Base-by-base conservation (phyloP, 225 moss, liverwort and hornwort species). In the Climacium dendroides region DNA sequence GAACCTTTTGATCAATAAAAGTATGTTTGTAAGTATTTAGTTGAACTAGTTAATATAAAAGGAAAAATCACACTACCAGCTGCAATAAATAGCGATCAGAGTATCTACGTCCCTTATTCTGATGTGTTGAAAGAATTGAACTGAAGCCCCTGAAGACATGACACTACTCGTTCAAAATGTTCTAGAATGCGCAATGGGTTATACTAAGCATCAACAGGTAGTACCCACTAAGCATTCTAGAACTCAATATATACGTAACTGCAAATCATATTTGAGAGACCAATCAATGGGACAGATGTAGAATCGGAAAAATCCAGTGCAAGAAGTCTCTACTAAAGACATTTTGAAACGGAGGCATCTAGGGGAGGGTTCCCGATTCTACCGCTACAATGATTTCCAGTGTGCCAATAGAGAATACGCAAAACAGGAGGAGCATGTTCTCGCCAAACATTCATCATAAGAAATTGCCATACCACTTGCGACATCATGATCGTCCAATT, bases 1-100 rank as follows among this genome's bases (percentile, higher is more conserved):
- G 97, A 86, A 97, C 97, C 97, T 97, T 60, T 88, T 83, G 14
- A 64, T 85, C 88, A 89, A 89, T 29, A 82, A 73, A 67, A 74
- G 29, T 39, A 43, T 76, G 52, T 50, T 53, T 16, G 63, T 85
- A 43, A 88, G 78, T 83, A 48, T 4, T 53, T 13, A 35, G 19
- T 48, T 48, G 5, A 89, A 71, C 28, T 23, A 58, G 25, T 55
- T 11, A 64, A 67, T 22, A 50, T 32, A 19, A 60, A 81, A 22
- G 14, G 15, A 74, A 60, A 32, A 69, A 81, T 58, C 58, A 39
- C 57, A 47, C 15, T 30, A 84, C 32, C 13, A 23, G 17, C 13
- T 73, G 17, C 61, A 23, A 54, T 45, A 61, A 34, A 78, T 25
- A 73, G 50, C 28, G 37, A 74, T 81, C 61, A 80, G 60, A 69